phyloP scores from a whole-genome alignment of 805 yeast species.

The Wickerhamiella spandovensis region DNA sequence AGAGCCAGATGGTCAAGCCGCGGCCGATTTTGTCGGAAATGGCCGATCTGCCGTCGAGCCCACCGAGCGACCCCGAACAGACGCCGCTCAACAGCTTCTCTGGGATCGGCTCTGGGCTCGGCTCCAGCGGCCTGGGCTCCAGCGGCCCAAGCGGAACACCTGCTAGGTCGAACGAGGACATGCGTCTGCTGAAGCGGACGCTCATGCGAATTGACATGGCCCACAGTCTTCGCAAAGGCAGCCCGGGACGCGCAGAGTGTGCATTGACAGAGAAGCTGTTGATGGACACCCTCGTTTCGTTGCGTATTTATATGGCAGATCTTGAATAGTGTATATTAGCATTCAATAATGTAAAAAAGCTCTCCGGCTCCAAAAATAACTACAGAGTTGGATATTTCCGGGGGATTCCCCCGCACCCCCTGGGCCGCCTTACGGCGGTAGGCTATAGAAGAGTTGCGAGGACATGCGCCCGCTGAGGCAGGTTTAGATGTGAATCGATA shows the following conservation, averaged over 20 bases:
- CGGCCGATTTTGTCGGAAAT: not conserved
- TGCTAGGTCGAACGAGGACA: not conserved
- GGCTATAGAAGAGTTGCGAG: too few relatives aligned
- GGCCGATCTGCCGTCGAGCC: conserved; percentile 3
- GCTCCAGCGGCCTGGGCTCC: not conserved
- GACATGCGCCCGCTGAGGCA: not conserved
- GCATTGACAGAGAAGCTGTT: conserved; percentile 1
- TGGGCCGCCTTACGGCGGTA: too few relatives aligned
- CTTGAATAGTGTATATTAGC: not conserved
- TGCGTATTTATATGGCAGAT: conserved; percentile 2
- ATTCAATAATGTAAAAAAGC: too few relatives aligned
- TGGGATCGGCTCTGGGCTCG: not conserved
- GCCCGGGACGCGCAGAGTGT: not conserved
- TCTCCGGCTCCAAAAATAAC: too few relatives aligned
- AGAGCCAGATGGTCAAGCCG: conserved; percentile 1
- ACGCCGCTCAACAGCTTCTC: too few relatives aligned
- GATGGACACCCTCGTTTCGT: conserved; percentile 3
- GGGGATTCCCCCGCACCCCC: too few relatives aligned
- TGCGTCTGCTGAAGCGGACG: not conserved
- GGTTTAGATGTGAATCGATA: not conserved
- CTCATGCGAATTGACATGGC: conserved; percentile 1
- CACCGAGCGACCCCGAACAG: not conserved
- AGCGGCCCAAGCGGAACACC: not conserved
- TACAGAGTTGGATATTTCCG: too few relatives aligned
- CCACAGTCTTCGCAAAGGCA: not conserved